Evolutionary conservation across 495 filamentous ascomycete species (phyloP).

Genomic region (Physcia stellaris): DNA sequence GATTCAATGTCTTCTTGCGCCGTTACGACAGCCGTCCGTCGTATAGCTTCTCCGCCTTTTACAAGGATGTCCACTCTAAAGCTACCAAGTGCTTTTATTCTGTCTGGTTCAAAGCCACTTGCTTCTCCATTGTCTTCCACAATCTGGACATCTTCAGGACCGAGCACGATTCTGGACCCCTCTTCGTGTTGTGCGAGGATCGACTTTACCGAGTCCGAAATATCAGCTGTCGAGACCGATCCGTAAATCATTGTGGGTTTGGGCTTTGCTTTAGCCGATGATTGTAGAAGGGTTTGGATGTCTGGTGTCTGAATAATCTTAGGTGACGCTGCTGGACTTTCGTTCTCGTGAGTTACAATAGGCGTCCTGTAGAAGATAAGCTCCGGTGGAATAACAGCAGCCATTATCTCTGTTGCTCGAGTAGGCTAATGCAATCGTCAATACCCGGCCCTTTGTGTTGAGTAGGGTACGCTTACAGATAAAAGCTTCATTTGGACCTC

Average conservation of each 20-base stretch:
- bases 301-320: no score
- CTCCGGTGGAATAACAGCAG: constrained; percentile 29
- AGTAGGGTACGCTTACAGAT: constrained; percentile 11
- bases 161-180: constrained; percentile 33
- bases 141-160: constrained; percentile 39
- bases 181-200: constrained; percentile 33
- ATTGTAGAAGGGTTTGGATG: no score
- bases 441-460: background rate
- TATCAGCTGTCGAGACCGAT: constrained; percentile 40
- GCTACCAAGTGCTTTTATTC: constrained; percentile 40
- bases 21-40: constrained; percentile 30
- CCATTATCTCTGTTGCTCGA: constrained; percentile 32
- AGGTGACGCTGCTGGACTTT: no score
- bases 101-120: constrained; percentile 17
- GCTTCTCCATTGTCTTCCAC: constrained; percentile 19
- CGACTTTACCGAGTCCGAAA: constrained; percentile 32
- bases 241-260: constrained; percentile 34
- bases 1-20: constrained; percentile 16
- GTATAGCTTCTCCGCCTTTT: constrained; percentile 32
- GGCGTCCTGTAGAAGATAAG: constrained; percentile 38
- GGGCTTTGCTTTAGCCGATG: no score
- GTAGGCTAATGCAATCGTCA: constrained; percentile 25
- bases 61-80: constrained; percentile 39
- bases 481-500: constrained; percentile 16
- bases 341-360: no score